Conservation (phyloP, 805 yeast species). For the Metschnikowia cerradonensis region DNA sequence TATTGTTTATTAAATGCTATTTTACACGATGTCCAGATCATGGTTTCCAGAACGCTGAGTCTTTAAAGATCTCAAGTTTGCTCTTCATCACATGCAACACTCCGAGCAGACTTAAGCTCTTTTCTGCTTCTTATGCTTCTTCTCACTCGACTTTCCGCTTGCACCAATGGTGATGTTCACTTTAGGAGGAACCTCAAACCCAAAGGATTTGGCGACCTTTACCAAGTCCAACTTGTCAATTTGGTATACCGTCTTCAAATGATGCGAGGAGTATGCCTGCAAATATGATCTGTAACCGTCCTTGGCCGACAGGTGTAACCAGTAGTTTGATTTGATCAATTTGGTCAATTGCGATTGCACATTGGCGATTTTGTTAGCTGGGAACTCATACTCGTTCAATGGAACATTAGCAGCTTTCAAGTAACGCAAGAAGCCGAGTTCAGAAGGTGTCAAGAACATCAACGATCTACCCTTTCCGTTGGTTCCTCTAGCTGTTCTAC, state of each 20-base stretch:
- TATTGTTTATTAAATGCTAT: constrained; percentile 8
- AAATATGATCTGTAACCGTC: constrained; percentile 96
- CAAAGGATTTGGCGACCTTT: constrained; percentile 93
- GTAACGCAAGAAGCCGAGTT: constrained; percentile 90
- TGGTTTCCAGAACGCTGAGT: not conserved
- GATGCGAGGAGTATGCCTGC: constrained; percentile 97
- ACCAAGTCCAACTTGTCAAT: constrained; percentile 91
- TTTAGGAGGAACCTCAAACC: constrained; percentile 93
- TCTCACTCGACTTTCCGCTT: constrained; percentile 64
- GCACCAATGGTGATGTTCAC: constrained; percentile 96
- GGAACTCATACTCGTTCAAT: constrained; percentile 94
- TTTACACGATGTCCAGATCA: constrained; percentile 10
- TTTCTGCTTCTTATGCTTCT: constrained; percentile 44
- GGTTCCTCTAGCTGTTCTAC: constrained; percentile 95
- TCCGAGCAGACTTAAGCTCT: constrained; percentile 18
- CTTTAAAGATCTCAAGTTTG: not conserved
- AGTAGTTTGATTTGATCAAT: constrained; percentile 84
- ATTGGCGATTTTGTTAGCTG: constrained; percentile 88
- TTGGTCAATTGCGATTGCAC: constrained; percentile 92
- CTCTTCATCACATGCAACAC: not conserved
- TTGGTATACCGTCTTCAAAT: constrained; percentile 92
- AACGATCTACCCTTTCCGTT: constrained; percentile 87
- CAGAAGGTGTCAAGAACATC: constrained; percentile 93
- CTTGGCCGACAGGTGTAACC: constrained; percentile 92
- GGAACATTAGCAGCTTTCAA: constrained; percentile 97